Percentiles rank a stretch among this genome's conserved stretches.
Conservation (phyloP, 2,329 filamentous ascomycete genomes). For the Colletotrichum falcatum region DNA sequence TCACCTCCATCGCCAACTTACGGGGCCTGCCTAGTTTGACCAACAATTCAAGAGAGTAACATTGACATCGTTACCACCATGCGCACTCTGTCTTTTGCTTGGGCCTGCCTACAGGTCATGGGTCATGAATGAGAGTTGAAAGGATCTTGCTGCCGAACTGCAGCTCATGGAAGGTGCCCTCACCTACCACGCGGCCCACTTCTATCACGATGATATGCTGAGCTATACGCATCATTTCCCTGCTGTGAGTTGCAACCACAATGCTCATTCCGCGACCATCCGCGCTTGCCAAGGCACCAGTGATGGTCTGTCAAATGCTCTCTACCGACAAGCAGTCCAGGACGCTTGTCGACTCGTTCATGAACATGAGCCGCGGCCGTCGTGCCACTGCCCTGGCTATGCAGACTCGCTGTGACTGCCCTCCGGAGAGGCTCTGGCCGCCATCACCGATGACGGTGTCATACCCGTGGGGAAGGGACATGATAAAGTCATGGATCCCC, state of each 20-base stretch:
- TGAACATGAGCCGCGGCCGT: slow-evolving; percentile 76
- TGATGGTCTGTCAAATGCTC: slow-evolving; percentile 72
- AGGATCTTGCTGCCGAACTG: slow-evolving; percentile 58
- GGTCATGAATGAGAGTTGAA: slow-evolving; percentile 56
- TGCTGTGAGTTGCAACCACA: slow-evolving; percentile 83
- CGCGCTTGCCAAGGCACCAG: slow-evolving; percentile 57
- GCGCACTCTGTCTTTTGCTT: too few species aligned
- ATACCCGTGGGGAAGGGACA: slow-evolving; percentile 69
- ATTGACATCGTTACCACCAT: background rate
- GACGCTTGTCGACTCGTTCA: slow-evolving; percentile 89
- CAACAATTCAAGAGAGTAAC: background rate
- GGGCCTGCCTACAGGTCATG: background rate
- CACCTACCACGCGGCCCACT: slow-evolving; percentile 73
- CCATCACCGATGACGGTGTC: slow-evolving; percentile 82
- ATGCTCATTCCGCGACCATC: slow-evolving; percentile 68
- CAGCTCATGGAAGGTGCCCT: slow-evolving; percentile 75
- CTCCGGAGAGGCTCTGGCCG: slow-evolving; percentile 79
- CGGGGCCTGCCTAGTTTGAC: background rate
- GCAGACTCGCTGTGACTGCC: slow-evolving; percentile 84
- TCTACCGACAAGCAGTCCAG: slow-evolving; percentile 78
- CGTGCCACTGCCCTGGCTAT: slow-evolving; percentile 84
- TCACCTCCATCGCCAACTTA: background rate
- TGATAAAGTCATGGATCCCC: slow-evolving; percentile 82
- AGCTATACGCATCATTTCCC: slow-evolving; percentile 87
- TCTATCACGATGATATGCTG: slow-evolving; percentile 80